Evolutionary conservation across 768 basidiomycete genomes (phyloP).

Genomic region (Russula sp.): DNA sequence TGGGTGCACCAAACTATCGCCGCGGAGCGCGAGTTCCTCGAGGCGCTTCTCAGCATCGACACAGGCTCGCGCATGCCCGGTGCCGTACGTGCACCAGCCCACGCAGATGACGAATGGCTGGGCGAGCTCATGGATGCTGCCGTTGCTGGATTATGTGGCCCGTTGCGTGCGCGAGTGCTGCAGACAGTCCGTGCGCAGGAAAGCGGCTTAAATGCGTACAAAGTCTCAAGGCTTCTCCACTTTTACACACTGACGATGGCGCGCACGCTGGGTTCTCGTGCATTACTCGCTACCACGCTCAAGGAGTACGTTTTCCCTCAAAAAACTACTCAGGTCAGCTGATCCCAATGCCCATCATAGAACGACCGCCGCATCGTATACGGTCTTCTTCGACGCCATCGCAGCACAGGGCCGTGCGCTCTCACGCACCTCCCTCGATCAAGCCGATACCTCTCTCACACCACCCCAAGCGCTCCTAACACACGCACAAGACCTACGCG

Average conservation of each 20-base stretch:
- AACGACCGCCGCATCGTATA: constrained; percentile 75
- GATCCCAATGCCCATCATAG: constrained; percentile 40
- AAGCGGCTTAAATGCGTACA: constrained; percentile 87
- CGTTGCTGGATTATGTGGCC: constrained; percentile 79
- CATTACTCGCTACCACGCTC: constrained; percentile 70
- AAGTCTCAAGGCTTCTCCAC: constrained; percentile 90
- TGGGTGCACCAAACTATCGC: constrained; percentile 98
- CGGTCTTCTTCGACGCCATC: constrained; percentile 85
- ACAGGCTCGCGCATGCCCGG: constrained; percentile 71
- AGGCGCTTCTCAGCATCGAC: constrained; percentile 73
- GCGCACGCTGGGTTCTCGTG: constrained; percentile 81
- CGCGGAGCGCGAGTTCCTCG: constrained; percentile 91
- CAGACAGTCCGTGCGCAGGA: constrained; percentile 94
- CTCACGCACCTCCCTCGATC: constrained; percentile 52
- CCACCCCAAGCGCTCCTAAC: constrained; percentile 81
- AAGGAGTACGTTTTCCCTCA: constrained; percentile 54
- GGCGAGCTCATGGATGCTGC: constrained; percentile 75
- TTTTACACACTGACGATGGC: constrained; percentile 94
- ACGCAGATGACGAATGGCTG: constrained; percentile 76
- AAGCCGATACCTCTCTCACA: constrained; percentile 64
- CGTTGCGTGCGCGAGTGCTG: constrained; percentile 87
- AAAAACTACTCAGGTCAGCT: background rate
- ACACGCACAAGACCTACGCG: constrained; percentile 77
- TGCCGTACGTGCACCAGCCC: constrained; percentile 52
- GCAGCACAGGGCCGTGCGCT: constrained; percentile 76